Evolutionary conservation across 2,329 filamentous ascomycete species (phyloP).

Genomic region (Diaporthe nobilis): DNA sequence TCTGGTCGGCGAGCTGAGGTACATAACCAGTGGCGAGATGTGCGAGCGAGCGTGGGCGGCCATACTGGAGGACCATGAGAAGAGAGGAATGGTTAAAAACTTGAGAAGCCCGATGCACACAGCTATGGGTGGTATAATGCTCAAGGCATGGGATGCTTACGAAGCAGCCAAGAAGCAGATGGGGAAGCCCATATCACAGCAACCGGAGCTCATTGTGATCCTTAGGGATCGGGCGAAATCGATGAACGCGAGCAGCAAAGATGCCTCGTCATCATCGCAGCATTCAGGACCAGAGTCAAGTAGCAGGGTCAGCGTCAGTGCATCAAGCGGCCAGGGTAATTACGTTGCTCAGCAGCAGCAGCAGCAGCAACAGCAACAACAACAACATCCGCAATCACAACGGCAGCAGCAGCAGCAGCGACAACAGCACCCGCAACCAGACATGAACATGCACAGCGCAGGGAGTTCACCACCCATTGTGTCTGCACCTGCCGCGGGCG

Average conservation of each 20-base stretch:
- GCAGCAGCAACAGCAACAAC: conserved; percentile 20
- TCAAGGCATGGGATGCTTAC: conserved; percentile 75
- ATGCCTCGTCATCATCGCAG: conserved; percentile 27
- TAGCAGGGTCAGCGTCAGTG: conserved; percentile 36
- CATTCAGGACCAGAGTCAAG: conserved; percentile 43
- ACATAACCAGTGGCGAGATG: conserved; percentile 66
- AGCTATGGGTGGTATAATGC: conserved; percentile 69
- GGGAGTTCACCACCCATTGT: conserved; percentile 39
- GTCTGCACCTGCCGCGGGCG: conserved; percentile 30
- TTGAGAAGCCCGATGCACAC: conserved; percentile 70
- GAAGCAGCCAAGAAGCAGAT: conserved; percentile 61
- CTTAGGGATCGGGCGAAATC: conserved; percentile 59
- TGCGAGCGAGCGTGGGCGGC: conserved; percentile 72
- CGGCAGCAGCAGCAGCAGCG: conserved; percentile 27
- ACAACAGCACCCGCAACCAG: not conserved
- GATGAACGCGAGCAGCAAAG: conserved; percentile 41
- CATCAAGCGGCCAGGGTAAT: conserved; percentile 13
- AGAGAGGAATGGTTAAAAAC: conserved; percentile 63
- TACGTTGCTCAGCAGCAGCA: conserved; percentile 27
- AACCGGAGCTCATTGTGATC: conserved; percentile 62
- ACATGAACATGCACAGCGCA: conserved; percentile 40
- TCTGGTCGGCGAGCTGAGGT: conserved; percentile 68
- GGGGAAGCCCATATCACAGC: conserved; percentile 57
- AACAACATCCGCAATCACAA: not conserved
- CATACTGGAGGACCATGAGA: conserved; percentile 68